Conservation (phyloP, 1,284 basidiomycete genomes). For the Tilletia caries region DNA sequence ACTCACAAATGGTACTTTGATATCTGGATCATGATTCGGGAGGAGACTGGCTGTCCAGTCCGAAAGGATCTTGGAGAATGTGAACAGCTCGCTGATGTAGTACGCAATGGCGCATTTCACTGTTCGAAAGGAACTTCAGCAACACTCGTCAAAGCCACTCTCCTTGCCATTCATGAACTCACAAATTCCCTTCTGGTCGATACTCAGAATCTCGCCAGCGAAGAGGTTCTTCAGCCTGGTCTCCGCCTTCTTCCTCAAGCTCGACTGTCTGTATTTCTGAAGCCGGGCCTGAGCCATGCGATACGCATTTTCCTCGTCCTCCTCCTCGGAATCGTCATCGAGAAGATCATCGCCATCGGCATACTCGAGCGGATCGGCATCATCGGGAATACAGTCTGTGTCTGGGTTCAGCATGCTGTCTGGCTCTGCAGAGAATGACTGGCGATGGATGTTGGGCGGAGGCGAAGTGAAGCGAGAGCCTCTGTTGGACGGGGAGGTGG, state of each 20-base stretch:
- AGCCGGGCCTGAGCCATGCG: background rate
- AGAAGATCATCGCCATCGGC: slow-evolving; percentile 29
- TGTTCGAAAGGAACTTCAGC: slow-evolving; percentile 55
- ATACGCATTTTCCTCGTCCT: slow-evolving; percentile 1
- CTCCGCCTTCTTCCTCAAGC: background rate
- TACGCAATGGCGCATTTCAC: slow-evolving; percentile 90
- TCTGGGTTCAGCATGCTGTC: slow-evolving; percentile 28
- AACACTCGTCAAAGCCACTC: background rate
- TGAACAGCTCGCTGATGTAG: slow-evolving; percentile 84
- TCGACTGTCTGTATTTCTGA: background rate
- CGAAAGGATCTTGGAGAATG: slow-evolving; percentile 67
- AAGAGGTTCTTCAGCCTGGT: background rate
- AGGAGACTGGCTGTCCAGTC: slow-evolving; percentile 38
- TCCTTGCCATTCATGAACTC: slow-evolving; percentile 54
- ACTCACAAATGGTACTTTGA: slow-evolving; percentile 31
- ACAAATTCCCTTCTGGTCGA: slow-evolving; percentile 26
- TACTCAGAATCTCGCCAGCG: slow-evolving; percentile 10
- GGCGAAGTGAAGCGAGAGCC: background rate
- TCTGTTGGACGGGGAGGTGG: too few species aligned
- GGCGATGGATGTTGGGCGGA: background rate
- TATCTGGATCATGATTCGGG: slow-evolving; percentile 41
- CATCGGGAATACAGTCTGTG: slow-evolving; percentile 35
- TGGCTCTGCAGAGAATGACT: slow-evolving; percentile 33
- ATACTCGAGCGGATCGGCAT: slow-evolving; percentile 40
- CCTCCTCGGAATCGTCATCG: slow-evolving; percentile 27